Percentiles rank a stretch among this genome's conserved stretches.
Evolutionary conservation across 768 basidiomycete genomes (phyloP).

Genomic region (Boletus vermiculosoides): DNA sequence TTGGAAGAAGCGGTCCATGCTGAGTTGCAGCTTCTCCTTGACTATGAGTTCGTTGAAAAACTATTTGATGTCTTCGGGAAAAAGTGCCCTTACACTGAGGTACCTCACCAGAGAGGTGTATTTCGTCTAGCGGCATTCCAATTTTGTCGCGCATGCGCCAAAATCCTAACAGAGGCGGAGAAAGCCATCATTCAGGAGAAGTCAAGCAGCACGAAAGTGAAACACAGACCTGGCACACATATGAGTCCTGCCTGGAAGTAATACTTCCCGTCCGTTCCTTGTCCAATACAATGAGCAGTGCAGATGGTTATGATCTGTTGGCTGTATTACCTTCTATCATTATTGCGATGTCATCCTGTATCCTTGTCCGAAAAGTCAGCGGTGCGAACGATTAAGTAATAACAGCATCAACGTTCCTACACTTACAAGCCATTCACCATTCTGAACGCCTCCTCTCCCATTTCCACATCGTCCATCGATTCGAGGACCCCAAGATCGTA

Average conservation of each 20-base stretch:
- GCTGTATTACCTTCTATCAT: constrained; percentile 54
- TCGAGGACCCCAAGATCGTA: constrained; percentile 49
- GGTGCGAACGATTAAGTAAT: not conserved
- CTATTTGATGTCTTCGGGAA: not conserved
- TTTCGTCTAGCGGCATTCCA: constrained; percentile 69
- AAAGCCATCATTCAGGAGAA: not conserved
- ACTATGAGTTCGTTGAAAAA: constrained; percentile 38
- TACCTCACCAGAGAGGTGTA: constrained; percentile 63
- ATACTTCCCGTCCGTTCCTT: constrained; percentile 66
- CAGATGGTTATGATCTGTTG: not conserved
- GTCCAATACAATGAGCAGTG: not conserved
- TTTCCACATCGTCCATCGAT: constrained; percentile 20
- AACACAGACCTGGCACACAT: constrained; percentile 55
- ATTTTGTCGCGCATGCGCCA: constrained; percentile 84
- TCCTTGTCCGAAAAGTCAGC: constrained; percentile 28
- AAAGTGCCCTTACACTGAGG: constrained; percentile 58
- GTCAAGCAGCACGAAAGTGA: not conserved
- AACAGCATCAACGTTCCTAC: not conserved
- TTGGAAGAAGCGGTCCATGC: constrained; percentile 71
- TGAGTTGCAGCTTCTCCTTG: constrained; percentile 58
- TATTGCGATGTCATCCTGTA: constrained; percentile 58
- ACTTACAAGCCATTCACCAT: constrained; percentile 64
- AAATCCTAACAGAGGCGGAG: constrained; percentile 45
- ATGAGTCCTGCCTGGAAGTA: constrained; percentile 78
- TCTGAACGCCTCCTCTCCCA: constrained; percentile 57